Base-by-base conservation (phyloP, 2,329 filamentous ascomycete genomes). In the Byssochlamys sp. region DNA sequence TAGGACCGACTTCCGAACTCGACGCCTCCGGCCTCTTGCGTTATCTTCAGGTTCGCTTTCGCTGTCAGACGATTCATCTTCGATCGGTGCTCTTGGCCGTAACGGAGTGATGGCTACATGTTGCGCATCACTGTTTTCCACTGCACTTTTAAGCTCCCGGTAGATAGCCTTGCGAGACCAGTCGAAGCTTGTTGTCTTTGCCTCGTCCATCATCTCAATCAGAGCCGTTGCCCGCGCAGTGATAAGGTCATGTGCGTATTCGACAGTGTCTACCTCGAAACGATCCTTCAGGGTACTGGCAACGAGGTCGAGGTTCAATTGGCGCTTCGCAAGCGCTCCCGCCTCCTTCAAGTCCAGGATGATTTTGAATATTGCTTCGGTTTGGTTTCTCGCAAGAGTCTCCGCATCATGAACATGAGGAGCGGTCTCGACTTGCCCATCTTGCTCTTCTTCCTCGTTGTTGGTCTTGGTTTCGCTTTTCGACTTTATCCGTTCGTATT, bases 91-190 rank as follows among this genome's bases (percentile, higher is more conserved):
- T 19, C 70, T 65, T n/a, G 66, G 65, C 54, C 69, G 68, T 27
- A 75, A 57, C 5, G 72, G 72, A 11, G 67, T 74, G 5, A 71
- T 64, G 10, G 70, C 65, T 14, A 70, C 53, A 19, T 66, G 60
- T 48, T 67, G 65, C n/a, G 63, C 53, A 33, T 63, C 56, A 7
- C 63, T 66, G 4, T 66, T 65, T 57, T 69, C 65, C 12, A 67
- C 63, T 4, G 67, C 64, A n/a, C 66, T 65, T 57, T 73, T 73
- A 29, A 76, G 61, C 58, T 76, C 73, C 33, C 71, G 69, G 58
- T 76, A 73, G 11, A 76, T 74, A 7, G 67, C 72, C 60, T 74
- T 75, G 57, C 69, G 71, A 48, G 71, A 68, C 74, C 74, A 76
- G 59, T 71, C 70, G 54, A 73, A 71, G 10, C 63, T 66, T 4